These are phyloP conservation scores for Claviceps quebecensis DNA, from an alignment of 2,329 filamentous ascomycete species.

Conservation along the genomic window DNA sequence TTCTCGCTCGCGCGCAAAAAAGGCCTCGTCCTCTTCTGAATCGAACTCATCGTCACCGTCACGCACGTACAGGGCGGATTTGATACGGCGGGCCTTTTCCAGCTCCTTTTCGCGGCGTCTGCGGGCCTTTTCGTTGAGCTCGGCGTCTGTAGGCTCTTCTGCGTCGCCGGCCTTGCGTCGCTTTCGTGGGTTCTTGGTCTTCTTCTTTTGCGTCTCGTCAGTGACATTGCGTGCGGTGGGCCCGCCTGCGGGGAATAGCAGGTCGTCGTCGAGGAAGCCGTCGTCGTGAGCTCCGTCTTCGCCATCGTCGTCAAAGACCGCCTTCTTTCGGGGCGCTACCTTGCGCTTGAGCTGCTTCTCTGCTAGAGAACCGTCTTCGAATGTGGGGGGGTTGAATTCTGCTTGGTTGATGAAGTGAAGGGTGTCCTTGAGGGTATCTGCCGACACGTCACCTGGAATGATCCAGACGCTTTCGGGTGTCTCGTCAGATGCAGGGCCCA, in stretches of 20 bases:
- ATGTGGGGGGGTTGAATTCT: conserved; percentile 63
- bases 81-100: conserved; percentile 69
- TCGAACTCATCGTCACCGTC: conserved; percentile 85
- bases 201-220: conserved; percentile 41
- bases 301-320: conserved; percentile 58
- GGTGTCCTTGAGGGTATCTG: conserved; percentile 51
- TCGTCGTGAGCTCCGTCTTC: conserved; percentile 21
- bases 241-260: conserved; percentile 56
- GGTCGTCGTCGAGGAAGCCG: conserved; percentile 29
- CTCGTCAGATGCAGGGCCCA: conserved; percentile 44
- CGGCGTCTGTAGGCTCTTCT: conserved; percentile 42
- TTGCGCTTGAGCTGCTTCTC: conserved; percentile 71
- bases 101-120: conserved; percentile 52
- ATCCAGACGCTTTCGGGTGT: conserved; percentile 66
- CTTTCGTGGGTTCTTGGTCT: conserved; percentile 26
- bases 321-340: conserved; percentile 37
- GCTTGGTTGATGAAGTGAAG: conserved; percentile 63
- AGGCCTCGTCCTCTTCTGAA: conserved; percentile 51
- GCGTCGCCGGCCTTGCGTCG: conserved; percentile 34
- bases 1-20: conserved; percentile 57
- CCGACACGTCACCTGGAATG: conserved; percentile 51
- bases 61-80: conserved; percentile 69
- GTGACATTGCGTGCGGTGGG: conserved; percentile 42
- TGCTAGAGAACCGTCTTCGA: conserved; percentile 61
- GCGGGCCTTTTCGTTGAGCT: conserved; percentile 49